These are phyloP conservation scores for Trametes coccinea DNA, from an alignment of 768 basidiomycete species.

Conservation along the genomic window DNA sequence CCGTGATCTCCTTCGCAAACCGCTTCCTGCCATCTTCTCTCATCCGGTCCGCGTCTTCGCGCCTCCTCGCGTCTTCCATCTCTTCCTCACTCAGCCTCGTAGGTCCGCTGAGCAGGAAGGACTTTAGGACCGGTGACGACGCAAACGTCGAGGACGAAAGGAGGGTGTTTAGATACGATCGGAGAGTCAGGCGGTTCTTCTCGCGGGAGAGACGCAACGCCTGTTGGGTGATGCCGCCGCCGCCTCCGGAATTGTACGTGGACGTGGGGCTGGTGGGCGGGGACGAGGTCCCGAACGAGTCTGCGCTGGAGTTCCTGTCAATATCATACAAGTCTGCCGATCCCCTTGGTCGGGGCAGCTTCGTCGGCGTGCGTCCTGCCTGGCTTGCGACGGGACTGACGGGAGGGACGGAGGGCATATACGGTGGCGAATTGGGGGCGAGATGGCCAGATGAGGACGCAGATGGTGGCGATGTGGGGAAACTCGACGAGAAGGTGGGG, in stretches of 20 bases:
- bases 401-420: conserved; percentile 1
- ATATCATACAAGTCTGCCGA: conserved; percentile 13
- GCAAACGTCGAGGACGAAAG: conserved; percentile 72
- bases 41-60: conserved; percentile 87
- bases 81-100: conserved; percentile 71
- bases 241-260: conserved; percentile 12
- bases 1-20: conserved; percentile 86
- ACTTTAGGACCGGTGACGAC: conserved; percentile 81
- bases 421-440: conserved; percentile 3
- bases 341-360: not conserved
- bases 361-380: conserved; percentile 2
- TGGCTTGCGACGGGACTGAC: conserved; percentile 12
- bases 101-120: conserved; percentile 81
- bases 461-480: conserved; percentile 13
- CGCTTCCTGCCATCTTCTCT: conserved; percentile 84
- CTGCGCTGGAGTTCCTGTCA: conserved; percentile 24
- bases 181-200: conserved; percentile 92
- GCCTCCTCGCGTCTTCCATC: conserved; percentile 67
- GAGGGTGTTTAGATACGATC: conserved; percentile 86
- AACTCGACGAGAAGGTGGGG: not conserved
- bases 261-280: conserved; percentile 22
- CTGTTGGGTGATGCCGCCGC: conserved; percentile 20
- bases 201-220: conserved; percentile 70
- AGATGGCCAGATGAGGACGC: conserved; percentile 10
- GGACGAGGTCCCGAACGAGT: conserved; percentile 24